Evolutionary conservation across 1,139 yeast species (phyloP), one percentile per base, ranked within the genome.

Genomic region (Hyphopichia burtonii): DNA sequence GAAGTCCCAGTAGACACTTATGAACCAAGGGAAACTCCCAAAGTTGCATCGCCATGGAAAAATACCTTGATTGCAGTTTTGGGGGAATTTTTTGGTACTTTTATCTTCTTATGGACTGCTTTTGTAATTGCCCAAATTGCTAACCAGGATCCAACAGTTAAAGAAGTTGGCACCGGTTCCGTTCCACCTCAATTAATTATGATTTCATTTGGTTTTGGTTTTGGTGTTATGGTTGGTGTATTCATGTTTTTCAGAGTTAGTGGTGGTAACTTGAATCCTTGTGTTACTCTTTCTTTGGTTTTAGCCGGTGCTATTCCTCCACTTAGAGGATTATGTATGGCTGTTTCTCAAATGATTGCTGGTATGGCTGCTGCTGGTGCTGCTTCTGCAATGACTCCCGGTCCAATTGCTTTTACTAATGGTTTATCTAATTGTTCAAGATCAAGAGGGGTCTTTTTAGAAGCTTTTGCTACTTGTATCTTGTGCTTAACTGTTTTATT

Each of bases 311-410:
- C 90, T 41, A 75, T 86, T 47, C 78, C 88, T 36, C 90, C 93
- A 43, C 46, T 83, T 33, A 80, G 95, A 63, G 93, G 87, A 52
- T 64, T 70, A 33, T 61, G 86, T 43, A 80, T 85, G 82, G 66
- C 79, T 65, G 41, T 82, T 43, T 58, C 91, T 37, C 96, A 89
- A 69, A 63, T 88, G 56, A 65, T 87, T 60, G 96, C 85, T 41
- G 96, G 96, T 65, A 84, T 89, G 83, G 89, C 90, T 54, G 96
- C 96, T 46, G 95, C 95, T 45, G 96, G 89, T 63, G 93, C 90
- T 37, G 96, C 91, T 39, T 70, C 79, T 51, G 96, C 90, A 40
- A 78, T 88, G 84, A 85, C 94, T 31, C 96, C 96, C 36, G 96
- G 96, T 47, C 74, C 75, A 36, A 73, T 88, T 55, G 73, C 79